Base-by-base conservation (phyloP, 192 early-diverging fungal genomes). In the Backusella luteola region DNA sequence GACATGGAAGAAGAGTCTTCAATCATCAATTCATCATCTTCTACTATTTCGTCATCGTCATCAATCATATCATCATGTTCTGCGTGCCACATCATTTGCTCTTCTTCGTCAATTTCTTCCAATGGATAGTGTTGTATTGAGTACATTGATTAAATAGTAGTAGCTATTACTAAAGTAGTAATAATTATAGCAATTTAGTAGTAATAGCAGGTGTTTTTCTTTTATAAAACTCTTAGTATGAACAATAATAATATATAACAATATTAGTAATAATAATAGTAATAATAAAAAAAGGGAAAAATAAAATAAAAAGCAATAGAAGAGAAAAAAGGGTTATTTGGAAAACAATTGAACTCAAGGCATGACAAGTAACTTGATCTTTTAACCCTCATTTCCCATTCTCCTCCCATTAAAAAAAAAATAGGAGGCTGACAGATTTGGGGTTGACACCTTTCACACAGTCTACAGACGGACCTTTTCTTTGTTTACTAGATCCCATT, bases 1-100 rank as follows among this genome's bases (percentile, higher is more conserved):
- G 85, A 82, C 23, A 83, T 77, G 19, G 84, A 83, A 8, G 77
- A 79, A 8, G 73, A 41, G 29, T 79, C 72, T 17, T 87, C 84
- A 0, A 83, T 77, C 11, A 81, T 78, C 23, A 82, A 76, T 35
- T 85, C 79, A 29, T 79, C 79, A 7, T 84, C 81, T 29, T 82
- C 79, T 15, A 71, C 75, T 17, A 80, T 63, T 19, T 80, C 73
- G 19, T 84, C 79, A 34, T 73, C 71, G n/a, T 73, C 71, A 3
- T 73, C 71, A 14, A 32, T 73, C 71, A 21, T 74, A 44, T 35
- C 6, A n/a, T 59, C 6, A n/a, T 59, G 63, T 34, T 67, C 38
- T 67, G 53, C 3, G 34, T 67, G 63, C 74, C 74, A 75, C 42
- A 66, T 32, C 26, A 66, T 42, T 38, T 34, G 34, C 12, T 39